Base-by-base conservation (phyloP, 208 protist genomes). In the Trypanosomatidae sp. region DNA sequence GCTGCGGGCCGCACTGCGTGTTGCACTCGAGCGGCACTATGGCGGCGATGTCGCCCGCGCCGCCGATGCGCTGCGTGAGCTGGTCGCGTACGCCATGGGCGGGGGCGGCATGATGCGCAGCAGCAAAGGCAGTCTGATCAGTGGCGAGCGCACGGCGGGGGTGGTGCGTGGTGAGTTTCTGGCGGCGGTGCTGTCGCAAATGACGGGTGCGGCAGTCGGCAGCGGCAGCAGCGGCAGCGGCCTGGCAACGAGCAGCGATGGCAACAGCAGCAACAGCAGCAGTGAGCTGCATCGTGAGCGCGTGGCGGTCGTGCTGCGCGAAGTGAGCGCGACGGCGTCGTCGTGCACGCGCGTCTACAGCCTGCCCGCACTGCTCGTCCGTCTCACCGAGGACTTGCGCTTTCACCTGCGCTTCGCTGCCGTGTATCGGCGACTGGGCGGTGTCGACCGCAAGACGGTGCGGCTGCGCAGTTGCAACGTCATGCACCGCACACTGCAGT, bases 391-490 rank as follows among this genome's bases (percentile, higher is more conserved):
- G 39, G 78, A 89, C 55, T 23, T 93, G 16, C 45, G 45, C 5
- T 93, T 93, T 60, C 85, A 93, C 48, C 78, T 88, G 21, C 77
- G 79, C 32, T 90, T 93, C 52, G 64, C 71, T 26, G 57, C 48
- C 4, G 65, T 87, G 7, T 93, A 77, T 47, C 82, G 82, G 41
- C 71, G 67, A 26, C 41, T 93, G 7, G 71, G 32, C 30, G 56
- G 47, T 3, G 38, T 25, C 13, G 77, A 90, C 30, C 69, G 80
- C 35, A 69, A 60, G 33, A 93, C 77, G 3, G 79, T 93, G 20
- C 85, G 85, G 10, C 75, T 57, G 8, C 69, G 64, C 27, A 46
- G 42, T 24, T 56, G 43, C 20, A 60, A 89, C n/a, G 71, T 82
- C 38, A 77, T 93, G 63, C 38, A 74, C 3, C 69, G 82, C 49